phyloP scores from a whole-genome alignment of 306 rosid genomes.

The Medicago lupulina region DNA sequence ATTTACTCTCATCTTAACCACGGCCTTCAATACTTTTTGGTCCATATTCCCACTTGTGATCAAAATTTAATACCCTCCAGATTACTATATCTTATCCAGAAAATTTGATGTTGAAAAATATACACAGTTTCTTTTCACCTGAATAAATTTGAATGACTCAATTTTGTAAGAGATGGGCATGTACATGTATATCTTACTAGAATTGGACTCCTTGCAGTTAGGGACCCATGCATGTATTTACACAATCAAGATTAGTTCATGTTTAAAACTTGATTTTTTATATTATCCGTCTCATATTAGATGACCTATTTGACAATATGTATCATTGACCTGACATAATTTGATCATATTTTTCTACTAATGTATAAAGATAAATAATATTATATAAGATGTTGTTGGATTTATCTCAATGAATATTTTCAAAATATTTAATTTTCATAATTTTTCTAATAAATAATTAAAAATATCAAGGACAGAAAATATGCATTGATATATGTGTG shows the following conservation, averaged over 20 bases:
- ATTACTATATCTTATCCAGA: background rate
- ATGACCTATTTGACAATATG: too few species aligned
- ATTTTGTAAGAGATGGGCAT: background rate
- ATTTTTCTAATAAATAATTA: too few species aligned
- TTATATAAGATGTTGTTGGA: too few species aligned
- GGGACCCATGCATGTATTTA: background rate
- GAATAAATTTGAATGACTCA: conserved; percentile 38
- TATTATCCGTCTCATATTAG: too few species aligned
- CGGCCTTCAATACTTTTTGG: conserved; percentile 35
- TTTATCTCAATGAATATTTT: too few species aligned
- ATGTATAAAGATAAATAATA: too few species aligned
- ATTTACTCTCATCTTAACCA: conserved; percentile 46
- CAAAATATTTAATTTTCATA: too few species aligned
- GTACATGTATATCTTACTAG: conserved; percentile 5
- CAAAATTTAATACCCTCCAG: background rate
- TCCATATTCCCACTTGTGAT: conserved; percentile 45
- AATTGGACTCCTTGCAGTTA: background rate
- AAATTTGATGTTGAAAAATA: conserved; percentile 25
- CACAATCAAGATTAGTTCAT: background rate
- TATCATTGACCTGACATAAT: too few species aligned
- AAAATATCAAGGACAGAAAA: too few species aligned
- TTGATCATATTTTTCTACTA: too few species aligned
- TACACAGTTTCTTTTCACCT: conserved; percentile 37
- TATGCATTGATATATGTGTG: too few species aligned
- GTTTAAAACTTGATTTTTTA: too few species aligned